Evolutionary conservation across 805 yeast genomes (phyloP).

Genomic region (Phaffomyces thermotolerans): DNA sequence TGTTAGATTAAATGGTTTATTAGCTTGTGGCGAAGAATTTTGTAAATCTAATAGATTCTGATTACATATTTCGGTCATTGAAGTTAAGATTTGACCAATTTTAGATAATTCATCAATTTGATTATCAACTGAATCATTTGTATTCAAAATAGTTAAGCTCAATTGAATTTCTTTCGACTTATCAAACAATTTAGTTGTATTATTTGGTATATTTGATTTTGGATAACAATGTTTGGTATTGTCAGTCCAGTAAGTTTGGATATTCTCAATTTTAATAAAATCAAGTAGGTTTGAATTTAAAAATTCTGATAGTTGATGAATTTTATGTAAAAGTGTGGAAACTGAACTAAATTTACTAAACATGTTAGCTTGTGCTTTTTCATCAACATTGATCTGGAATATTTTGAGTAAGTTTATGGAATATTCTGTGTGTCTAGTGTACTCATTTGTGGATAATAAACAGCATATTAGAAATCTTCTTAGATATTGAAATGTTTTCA

Average conservation of each 20-base stretch:
- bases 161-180: constrained; percentile 9
- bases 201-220: background rate
- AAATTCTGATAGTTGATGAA: background rate
- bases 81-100: constrained; percentile 4
- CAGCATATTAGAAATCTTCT: constrained; percentile 38
- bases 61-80: constrained; percentile 3
- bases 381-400: background rate
- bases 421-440: constrained; percentile 16
- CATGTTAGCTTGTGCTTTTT: background rate
- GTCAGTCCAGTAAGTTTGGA: background rate
- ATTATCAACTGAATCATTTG: constrained; percentile 1
- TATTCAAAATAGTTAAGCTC: constrained; percentile 3
- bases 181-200: constrained; percentile 1
- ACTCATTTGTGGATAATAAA: constrained; percentile 28
- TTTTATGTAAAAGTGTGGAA: background rate
- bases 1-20: constrained; percentile 10
- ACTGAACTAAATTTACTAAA: background rate
- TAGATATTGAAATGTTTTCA: constrained; percentile 30
- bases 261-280: constrained; percentile 1
- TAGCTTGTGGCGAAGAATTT: constrained; percentile 1
- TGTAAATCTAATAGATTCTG: constrained; percentile 2
- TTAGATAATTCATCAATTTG: constrained; percentile 9
- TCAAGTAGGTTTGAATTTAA: constrained; percentile 1
- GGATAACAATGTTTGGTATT: background rate
- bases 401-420: constrained; percentile 6